Evolutionary conservation across 2,329 filamentous ascomycete genomes (phyloP).

Genomic region (Phaeophleospora eucalypticola): DNA sequence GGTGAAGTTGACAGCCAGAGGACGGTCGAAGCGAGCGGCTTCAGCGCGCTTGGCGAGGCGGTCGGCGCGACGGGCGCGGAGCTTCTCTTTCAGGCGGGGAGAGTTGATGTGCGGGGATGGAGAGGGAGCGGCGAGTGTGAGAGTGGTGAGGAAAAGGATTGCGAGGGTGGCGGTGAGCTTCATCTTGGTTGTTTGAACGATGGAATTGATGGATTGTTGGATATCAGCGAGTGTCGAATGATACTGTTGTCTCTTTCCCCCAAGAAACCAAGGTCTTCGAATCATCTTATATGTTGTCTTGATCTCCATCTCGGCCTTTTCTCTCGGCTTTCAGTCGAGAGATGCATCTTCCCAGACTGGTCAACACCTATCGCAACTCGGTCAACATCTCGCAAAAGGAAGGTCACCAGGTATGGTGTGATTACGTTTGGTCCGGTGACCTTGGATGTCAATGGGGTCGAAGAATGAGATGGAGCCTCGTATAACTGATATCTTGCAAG

Average conservation of each 20-base stretch:
- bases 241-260: neutral
- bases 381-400: neutral
- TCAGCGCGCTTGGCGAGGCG: constrained; percentile 28
- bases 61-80: constrained; percentile 33
- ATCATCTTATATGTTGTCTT: neutral
- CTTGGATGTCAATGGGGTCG: too few relatives aligned
- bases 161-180: constrained; percentile 43
- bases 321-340: neutral
- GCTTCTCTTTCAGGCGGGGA: constrained; percentile 28
- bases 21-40: constrained; percentile 25
- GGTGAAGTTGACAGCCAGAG: constrained; percentile 31
- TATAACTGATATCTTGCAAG: neutral
- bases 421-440: neutral
- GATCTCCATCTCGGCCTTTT: neutral
- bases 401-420: neutral
- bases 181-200: constrained; percentile 42
- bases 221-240: neutral
- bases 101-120: neutral
- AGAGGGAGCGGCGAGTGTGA: constrained; percentile 43
- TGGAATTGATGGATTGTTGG: too few relatives aligned
- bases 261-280: too few relatives aligned
- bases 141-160: constrained; percentile 37
- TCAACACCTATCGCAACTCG: too few relatives aligned
- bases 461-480: neutral
- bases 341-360: neutral